Percentiles rank a stretch among this genome's conserved stretches.
phyloP scores from a whole-genome alignment of 495 filamentous ascomycete species.

The Saxophila tyrrhenica region DNA sequence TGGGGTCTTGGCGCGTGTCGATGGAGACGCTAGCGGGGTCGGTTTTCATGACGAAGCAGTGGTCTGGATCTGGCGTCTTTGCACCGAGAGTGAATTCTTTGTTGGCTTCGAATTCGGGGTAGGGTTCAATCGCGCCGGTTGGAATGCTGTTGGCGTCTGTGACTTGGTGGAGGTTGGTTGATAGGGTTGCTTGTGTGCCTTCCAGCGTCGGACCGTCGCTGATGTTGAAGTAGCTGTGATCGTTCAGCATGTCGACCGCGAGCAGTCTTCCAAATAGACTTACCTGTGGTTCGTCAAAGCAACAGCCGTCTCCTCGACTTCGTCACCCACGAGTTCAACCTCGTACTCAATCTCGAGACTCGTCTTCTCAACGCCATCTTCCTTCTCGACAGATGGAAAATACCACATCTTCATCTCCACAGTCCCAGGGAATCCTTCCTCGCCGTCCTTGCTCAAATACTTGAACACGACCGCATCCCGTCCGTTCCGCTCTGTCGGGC shows the following conservation, averaged over 20 bases:
- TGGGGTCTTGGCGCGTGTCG: slow-evolving; percentile 59
- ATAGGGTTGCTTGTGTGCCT: slow-evolving; percentile 62
- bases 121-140: slow-evolving; percentile 36
- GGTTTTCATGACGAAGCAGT: slow-evolving; percentile 72
- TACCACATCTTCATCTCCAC: slow-evolving; percentile 73
- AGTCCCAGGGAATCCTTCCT: slow-evolving; percentile 78
- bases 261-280: slow-evolving; percentile 15
- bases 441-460: slow-evolving; percentile 59
- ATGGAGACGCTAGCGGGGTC: slow-evolving; percentile 51
- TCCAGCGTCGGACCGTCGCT: slow-evolving; percentile 53
- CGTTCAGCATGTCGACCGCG: neutral
- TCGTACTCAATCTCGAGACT: slow-evolving; percentile 81
- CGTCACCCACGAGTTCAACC: slow-evolving; percentile 61
- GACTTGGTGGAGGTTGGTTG: slow-evolving; percentile 61
- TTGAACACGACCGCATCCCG: slow-evolving; percentile 68
- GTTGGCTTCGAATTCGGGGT: slow-evolving; percentile 49
- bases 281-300: slow-evolving; percentile 94
- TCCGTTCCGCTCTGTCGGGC: slow-evolving; percentile 49
- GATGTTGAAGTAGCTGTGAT: slow-evolving; percentile 90
- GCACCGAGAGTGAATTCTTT: slow-evolving; percentile 57
- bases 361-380: slow-evolving; percentile 41
- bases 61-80: slow-evolving; percentile 64
- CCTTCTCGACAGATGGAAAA: slow-evolving; percentile 55
- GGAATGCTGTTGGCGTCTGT: slow-evolving; percentile 48
- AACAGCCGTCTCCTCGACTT: slow-evolving; percentile 70